Evolutionary conservation across 768 basidiomycete genomes (phyloP).

Genomic region (Amanita pseudoporphyria): DNA sequence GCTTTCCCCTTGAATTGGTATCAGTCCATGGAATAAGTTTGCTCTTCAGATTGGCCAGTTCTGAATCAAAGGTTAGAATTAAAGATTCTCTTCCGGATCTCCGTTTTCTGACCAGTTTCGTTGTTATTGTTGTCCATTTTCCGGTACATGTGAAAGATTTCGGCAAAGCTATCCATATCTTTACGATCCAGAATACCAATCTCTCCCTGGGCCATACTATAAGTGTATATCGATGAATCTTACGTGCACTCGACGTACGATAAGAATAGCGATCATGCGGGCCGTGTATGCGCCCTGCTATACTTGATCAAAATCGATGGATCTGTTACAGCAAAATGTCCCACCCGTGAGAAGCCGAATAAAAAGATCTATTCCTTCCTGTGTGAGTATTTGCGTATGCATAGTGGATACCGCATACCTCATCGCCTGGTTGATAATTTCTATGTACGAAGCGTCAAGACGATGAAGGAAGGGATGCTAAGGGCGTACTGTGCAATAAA

Average conservation of each 20-base stretch:
- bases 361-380: conserved; percentile 47
- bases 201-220: conserved; percentile 35
- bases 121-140: conserved; percentile 47
- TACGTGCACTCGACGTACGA: conserved; percentile 29
- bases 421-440: conserved; percentile 64
- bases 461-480: background rate
- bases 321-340: conserved; percentile 8
- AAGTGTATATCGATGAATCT: background rate
- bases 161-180: conserved; percentile 65
- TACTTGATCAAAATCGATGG: background rate
- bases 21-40: conserved; percentile 46
- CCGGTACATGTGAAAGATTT: conserved; percentile 53
- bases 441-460: conserved; percentile 22
- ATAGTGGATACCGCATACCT: conserved; percentile 28
- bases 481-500: conserved; percentile 66
- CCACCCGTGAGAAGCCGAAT: conserved; percentile 68
- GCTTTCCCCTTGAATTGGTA: conserved; percentile 41
- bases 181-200: conserved; percentile 63
- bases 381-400: conserved; percentile 5
- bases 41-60: conserved; percentile 27
- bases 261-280: conserved; percentile 63
- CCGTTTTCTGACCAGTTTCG: conserved; percentile 26
- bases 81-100: background rate
- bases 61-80: conserved; percentile 15
- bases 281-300: conserved; percentile 66